A percentile compares a stretch with the other conserved stretches of the same genome.
Evolutionary conservation across 129 eudicot genomes (phyloP).

Genomic region (Sambucus nigra): DNA sequence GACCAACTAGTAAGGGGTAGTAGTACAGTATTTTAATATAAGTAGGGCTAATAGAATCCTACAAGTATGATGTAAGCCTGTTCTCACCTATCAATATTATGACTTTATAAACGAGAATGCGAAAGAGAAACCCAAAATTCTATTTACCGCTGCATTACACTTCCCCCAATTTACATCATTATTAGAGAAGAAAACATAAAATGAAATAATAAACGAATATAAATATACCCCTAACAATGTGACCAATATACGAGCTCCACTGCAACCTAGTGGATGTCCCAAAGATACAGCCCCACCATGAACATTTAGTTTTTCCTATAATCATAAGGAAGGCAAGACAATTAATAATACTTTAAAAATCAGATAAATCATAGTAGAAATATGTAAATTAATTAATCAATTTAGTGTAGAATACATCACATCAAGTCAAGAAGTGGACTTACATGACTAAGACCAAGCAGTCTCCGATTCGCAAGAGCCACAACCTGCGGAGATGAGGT

Average conservation of each 20-base stretch:
- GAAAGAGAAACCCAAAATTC: too few species aligned
- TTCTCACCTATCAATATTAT: too few species aligned
- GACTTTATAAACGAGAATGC: too few species aligned
- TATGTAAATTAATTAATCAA: neutral
- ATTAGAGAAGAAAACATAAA: neutral
- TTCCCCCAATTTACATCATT: too few species aligned
- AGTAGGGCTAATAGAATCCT: too few species aligned
- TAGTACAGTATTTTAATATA: too few species aligned
- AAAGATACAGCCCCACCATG: slow-evolving; percentile 98
- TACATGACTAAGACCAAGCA: slow-evolving; percentile 64
- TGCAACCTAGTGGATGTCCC: slow-evolving; percentile 97
- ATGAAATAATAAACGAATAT: neutral
- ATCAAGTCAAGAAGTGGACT: slow-evolving; percentile 27
- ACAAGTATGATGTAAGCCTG: too few species aligned
- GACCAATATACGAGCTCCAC: slow-evolving; percentile 93
- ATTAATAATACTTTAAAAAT: neutral
- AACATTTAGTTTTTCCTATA: slow-evolving; percentile 57
- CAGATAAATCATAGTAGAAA: neutral
- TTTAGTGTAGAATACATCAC: neutral
- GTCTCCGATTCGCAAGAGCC: slow-evolving; percentile 81
- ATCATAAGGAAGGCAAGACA: neutral
- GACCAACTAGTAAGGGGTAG: too few species aligned
- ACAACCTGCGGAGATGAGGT: slow-evolving; percentile 56
- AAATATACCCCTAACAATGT: slow-evolving; percentile 73
- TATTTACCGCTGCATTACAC: too few species aligned